Percentiles rank a stretch among this genome's conserved stretches.
Conservation (phyloP, 2,329 filamentous ascomycete species). For the Hortaea werneckii region DNA sequence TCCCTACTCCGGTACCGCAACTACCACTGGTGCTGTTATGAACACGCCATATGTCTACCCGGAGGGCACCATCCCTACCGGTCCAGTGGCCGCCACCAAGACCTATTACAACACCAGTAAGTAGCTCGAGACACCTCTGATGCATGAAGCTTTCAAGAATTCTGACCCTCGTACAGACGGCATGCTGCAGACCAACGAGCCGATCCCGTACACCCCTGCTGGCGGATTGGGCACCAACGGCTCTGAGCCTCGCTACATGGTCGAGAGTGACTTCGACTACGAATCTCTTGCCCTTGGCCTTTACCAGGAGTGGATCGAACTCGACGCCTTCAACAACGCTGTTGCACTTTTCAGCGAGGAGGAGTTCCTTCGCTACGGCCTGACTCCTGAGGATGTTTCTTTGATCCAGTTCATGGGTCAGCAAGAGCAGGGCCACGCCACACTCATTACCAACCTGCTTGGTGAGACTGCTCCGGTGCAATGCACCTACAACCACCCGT, state of each 20-base stretch:
- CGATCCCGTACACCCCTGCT: conserved; percentile 60
- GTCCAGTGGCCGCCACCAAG: conserved; percentile 50
- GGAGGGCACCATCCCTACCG: conserved; percentile 40
- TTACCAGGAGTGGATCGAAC: conserved; percentile 77
- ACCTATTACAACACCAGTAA: conserved; percentile 52
- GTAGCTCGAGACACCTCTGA: too few species aligned
- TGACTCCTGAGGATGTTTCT: conserved; percentile 58
- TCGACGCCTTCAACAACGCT: conserved; percentile 72
- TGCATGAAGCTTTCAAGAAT: too few species aligned
- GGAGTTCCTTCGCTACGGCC: conserved; percentile 59
- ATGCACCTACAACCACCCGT: conserved; percentile 76
- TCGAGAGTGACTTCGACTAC: conserved; percentile 74
- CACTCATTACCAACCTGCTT: conserved; percentile 66
- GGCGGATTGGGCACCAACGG: conserved; percentile 69
- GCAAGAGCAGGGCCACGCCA: conserved; percentile 70
- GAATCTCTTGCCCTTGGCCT: conserved; percentile 64
- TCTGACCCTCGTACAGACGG: conserved; percentile 42
- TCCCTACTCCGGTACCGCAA: conserved; percentile 54
- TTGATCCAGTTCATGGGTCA: conserved; percentile 68
- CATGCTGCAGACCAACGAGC: conserved; percentile 53
- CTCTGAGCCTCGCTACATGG: conserved; percentile 63
- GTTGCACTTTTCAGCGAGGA: conserved; percentile 57
- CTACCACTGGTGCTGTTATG: conserved; percentile 58
- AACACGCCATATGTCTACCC: conserved; percentile 42
- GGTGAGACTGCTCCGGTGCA: conserved; percentile 59